Percentiles rank a stretch among this genome's conserved stretches.
Conservation (phyloP, 176 grass and related monocot genomes). For the Thinopyrum elongatum region DNA sequence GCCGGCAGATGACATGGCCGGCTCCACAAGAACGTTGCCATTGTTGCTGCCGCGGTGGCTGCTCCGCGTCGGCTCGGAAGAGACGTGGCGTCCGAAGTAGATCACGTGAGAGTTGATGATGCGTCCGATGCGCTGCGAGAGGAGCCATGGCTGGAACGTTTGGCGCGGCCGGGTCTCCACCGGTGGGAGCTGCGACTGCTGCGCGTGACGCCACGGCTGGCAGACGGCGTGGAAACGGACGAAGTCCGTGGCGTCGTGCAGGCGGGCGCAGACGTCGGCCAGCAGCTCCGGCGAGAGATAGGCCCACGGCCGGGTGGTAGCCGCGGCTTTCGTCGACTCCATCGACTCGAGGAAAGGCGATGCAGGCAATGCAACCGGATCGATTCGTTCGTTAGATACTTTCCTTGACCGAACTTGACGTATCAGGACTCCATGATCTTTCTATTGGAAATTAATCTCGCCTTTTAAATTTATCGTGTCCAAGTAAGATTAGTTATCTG, state of each 20-base stretch:
- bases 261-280: background rate
- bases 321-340: background rate
- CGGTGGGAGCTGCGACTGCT: background rate
- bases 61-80: background rate
- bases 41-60: background rate
- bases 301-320: background rate
- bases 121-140: background rate
- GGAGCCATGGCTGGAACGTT: background rate
- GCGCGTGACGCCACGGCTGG: background rate
- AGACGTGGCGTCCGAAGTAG: background rate
- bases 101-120: background rate
- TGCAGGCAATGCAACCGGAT: too few relatives aligned
- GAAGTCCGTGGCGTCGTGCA: background rate
- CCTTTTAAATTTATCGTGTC: too few relatives aligned
- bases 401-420: too few relatives aligned
- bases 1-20: background rate
- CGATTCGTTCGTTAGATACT: too few relatives aligned
- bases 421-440: too few relatives aligned
- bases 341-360: background rate
- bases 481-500: too few relatives aligned
- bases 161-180: background rate
- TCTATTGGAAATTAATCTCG: too few relatives aligned
- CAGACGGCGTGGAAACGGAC: background rate
- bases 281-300: background rate
- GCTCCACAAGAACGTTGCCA: background rate